Evolutionary conservation across 495 filamentous ascomycete species (phyloP).

Genomic region (Achaetomiella virescens): DNA sequence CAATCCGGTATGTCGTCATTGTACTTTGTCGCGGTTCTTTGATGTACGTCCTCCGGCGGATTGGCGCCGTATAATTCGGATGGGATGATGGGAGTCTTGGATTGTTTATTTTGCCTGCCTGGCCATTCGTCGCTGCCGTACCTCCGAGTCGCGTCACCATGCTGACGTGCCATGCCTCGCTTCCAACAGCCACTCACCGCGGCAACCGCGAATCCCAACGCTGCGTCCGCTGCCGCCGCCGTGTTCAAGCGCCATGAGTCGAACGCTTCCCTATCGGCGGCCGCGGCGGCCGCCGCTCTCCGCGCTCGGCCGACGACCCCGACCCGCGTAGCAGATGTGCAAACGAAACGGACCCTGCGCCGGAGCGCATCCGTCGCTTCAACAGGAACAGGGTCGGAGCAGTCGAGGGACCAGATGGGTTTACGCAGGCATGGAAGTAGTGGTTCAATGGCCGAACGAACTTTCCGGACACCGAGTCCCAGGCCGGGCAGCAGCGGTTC

Average conservation of each 20-base stretch:
- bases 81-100: not conserved
- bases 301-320: constrained; percentile 70
- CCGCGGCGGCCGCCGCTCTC: constrained; percentile 79
- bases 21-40: not conserved
- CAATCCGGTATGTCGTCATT: constrained; percentile 42
- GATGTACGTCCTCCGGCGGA: not conserved
- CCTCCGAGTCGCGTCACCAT: not conserved
- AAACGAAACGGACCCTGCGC: constrained; percentile 78
- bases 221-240: constrained; percentile 68
- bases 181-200: constrained; percentile 50
- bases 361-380: constrained; percentile 67
- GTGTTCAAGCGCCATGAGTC: constrained; percentile 68
- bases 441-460: constrained; percentile 78
- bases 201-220: constrained; percentile 59
- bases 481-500: constrained; percentile 41
- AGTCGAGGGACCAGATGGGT: constrained; percentile 35
- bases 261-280: constrained; percentile 61
- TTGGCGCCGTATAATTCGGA: not conserved
- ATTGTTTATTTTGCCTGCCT: constrained; percentile 1
- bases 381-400: constrained; percentile 43
- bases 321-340: constrained; percentile 68
- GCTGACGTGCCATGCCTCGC: constrained; percentile 13
- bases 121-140: constrained; percentile 1
- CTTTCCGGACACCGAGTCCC: constrained; percentile 66
- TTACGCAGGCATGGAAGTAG: constrained; percentile 62